Evolutionary conservation across 1,284 basidiomycete genomes (phyloP).

Genomic region (Anthracocystis panici-leucophaei): DNA sequence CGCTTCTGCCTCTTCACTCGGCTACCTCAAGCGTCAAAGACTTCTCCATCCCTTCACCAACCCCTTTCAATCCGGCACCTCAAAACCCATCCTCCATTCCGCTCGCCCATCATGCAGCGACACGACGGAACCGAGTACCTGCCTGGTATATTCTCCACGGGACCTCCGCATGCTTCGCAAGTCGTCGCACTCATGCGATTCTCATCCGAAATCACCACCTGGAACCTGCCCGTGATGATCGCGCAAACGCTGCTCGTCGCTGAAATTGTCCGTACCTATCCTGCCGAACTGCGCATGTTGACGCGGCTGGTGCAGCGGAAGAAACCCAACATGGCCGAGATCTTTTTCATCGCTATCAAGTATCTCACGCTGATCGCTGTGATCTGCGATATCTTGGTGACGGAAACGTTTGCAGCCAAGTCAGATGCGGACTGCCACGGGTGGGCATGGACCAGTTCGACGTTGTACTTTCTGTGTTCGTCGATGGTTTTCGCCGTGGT

Average conservation of each 20-base stretch:
- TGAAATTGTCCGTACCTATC: constrained; percentile 43
- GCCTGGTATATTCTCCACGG: constrained; percentile 17
- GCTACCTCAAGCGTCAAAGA: no score
- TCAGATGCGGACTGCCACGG: constrained; percentile 19
- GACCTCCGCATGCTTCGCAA: constrained; percentile 20
- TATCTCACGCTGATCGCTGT: constrained; percentile 35
- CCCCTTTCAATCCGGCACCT: background rate
- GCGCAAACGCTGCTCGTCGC: constrained; percentile 36
- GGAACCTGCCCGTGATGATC: constrained; percentile 40
- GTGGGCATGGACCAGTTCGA: constrained; percentile 43
- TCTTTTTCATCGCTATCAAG: constrained; percentile 51
- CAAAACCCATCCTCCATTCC: background rate
- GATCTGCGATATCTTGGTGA: constrained; percentile 29
- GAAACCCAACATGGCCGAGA: constrained; percentile 52
- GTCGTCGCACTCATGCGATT: constrained; percentile 34
- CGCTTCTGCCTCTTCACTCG: no score
- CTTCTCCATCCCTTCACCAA: background rate
- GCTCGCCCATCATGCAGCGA: constrained; percentile 25
- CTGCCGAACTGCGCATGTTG: constrained; percentile 39
- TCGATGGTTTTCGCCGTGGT: constrained; percentile 37
- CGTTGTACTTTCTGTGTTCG: constrained; percentile 43
- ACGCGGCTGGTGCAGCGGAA: constrained; percentile 19
- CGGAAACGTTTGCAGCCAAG: constrained; percentile 30
- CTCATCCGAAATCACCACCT: constrained; percentile 23
- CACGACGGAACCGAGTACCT: constrained; percentile 42